These are phyloP conservation scores for Apophysomyces ossiformis DNA, from an alignment of 371 early-diverging fungal species.

Conservation along the genomic window DNA sequence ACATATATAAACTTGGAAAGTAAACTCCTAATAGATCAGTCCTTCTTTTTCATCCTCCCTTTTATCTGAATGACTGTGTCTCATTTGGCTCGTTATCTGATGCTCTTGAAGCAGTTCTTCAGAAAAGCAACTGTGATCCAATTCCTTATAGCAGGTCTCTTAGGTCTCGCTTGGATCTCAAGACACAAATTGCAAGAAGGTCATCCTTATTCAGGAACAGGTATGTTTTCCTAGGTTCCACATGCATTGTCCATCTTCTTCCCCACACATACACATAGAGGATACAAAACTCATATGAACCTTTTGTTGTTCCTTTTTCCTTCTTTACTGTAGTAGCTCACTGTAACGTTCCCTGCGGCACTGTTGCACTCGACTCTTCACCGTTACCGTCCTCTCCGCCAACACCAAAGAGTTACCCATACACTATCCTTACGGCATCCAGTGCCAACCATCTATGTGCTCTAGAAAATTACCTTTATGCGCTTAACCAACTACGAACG, in stretches of 20 bases:
- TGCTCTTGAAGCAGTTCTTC: slow-evolving; percentile 8
- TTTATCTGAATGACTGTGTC: slow-evolving; percentile 1
- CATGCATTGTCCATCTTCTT: too few relatives aligned
- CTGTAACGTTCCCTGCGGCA: too few relatives aligned
- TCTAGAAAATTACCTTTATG: slow-evolving; percentile 63
- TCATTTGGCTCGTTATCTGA: slow-evolving; percentile 2
- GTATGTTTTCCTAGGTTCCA: not conserved
- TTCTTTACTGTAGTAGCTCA: not conserved
- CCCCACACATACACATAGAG: too few relatives aligned
- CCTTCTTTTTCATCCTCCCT: slow-evolving; percentile 7
- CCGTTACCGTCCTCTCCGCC: not conserved
- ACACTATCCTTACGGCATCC: slow-evolving; percentile 66
- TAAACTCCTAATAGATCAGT: not conserved
- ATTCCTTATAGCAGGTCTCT: not conserved
- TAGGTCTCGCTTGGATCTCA: not conserved
- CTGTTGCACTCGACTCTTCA: too few relatives aligned
- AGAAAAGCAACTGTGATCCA: slow-evolving; percentile 1
- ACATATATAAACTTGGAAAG: not conserved
- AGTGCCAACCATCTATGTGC: slow-evolving; percentile 69
- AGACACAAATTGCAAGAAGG: not conserved
- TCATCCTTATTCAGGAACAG: not conserved
- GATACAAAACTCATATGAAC: not conserved
- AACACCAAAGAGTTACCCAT: slow-evolving; percentile 29
- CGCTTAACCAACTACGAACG: slow-evolving; percentile 43
- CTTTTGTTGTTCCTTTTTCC: not conserved